Evolutionary conservation across 208 protist species (phyloP).

Genomic region (Crithidia acanthocephali): DNA sequence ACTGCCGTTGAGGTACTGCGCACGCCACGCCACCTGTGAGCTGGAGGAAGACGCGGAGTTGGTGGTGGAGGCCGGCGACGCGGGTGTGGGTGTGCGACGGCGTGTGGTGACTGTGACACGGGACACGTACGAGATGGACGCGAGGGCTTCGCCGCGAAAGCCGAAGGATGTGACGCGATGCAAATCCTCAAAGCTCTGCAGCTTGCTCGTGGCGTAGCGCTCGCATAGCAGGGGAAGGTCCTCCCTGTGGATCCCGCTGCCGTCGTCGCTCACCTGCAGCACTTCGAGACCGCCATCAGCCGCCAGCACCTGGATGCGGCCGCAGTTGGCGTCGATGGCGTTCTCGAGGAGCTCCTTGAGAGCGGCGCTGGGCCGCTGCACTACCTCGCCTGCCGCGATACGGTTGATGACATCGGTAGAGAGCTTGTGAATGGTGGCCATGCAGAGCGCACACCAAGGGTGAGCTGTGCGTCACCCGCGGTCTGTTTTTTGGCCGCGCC

Average conservation of each 20-base stretch:
- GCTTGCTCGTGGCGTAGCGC: constrained; percentile 97
- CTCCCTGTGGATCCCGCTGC: constrained; percentile 94
- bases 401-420: constrained; percentile 95
- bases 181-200: constrained; percentile 91
- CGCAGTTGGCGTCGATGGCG: constrained; percentile 95
- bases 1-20: constrained; percentile 89
- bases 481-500: no score
- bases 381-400: constrained; percentile 99
- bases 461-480: no score
- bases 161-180: constrained; percentile 87
- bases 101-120: constrained; percentile 78
- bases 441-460: no score
- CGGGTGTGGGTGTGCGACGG: constrained; percentile 15
- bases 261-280: constrained; percentile 98
- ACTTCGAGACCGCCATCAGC: constrained; percentile 96
- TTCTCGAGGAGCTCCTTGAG: constrained; percentile 99
- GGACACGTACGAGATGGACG: constrained; percentile 85
- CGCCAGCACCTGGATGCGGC: constrained; percentile 87
- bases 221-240: constrained; percentile 97
- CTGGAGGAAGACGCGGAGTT: not conserved
- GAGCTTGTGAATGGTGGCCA: constrained; percentile 90
- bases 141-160: constrained; percentile 93
- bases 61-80: not conserved
- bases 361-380: constrained; percentile 97
- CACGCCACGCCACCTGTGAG: constrained; percentile 52